phyloP scores from a whole-genome alignment of 805 yeast species.

The Cyberlindnera maclurae region DNA sequence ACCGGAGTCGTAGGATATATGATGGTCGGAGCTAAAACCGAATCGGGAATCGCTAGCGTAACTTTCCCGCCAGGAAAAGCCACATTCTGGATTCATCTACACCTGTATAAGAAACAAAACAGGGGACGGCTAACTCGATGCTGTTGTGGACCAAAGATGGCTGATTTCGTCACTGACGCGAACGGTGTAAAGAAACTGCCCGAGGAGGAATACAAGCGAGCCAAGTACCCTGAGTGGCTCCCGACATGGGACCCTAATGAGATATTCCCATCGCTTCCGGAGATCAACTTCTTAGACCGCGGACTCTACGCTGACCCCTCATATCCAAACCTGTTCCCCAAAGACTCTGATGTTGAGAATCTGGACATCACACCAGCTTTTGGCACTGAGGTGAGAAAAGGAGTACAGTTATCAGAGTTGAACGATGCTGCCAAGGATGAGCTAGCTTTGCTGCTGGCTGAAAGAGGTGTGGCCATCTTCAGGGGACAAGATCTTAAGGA shows the following conservation, averaged over 20 bases:
- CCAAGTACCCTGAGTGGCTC: constrained; percentile 46
- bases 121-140: no score
- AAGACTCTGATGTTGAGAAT: constrained; percentile 21
- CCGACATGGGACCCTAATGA: constrained; percentile 65
- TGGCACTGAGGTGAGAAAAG: constrained; percentile 54
- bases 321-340: constrained; percentile 44
- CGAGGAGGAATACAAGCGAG: constrained; percentile 30
- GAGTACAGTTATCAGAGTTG: constrained; percentile 52
- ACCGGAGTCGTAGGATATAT: no score
- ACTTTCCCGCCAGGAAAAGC: no score
- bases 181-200: constrained; percentile 44
- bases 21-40: no score
- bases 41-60: no score
- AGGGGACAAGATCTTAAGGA: constrained; percentile 59
- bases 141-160: background rate
- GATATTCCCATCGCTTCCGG: constrained; percentile 44
- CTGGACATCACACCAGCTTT: constrained; percentile 58
- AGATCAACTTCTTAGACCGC: constrained; percentile 51
- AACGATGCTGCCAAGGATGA: constrained; percentile 55
- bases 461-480: constrained; percentile 62
- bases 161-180: constrained; percentile 35
- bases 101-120: no score
- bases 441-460: constrained; percentile 59
- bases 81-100: no score
- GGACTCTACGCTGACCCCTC: constrained; percentile 53